phyloP scores from a whole-genome alignment of 257 asterid genomes.

The Solanum chmielewskii region DNA sequence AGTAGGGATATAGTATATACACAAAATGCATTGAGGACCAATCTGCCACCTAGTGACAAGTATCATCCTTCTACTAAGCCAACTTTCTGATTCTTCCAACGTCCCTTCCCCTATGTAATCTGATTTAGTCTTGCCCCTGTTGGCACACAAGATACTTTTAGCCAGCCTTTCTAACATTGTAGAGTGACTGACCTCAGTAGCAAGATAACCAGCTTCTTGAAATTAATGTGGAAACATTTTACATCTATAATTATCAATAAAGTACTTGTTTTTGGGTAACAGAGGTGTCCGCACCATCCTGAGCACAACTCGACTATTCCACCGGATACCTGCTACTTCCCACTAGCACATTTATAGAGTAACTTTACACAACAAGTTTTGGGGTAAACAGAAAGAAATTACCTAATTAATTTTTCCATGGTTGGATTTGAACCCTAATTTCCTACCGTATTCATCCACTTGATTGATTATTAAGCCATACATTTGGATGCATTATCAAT shows the following conservation, averaged over 20 bases:
- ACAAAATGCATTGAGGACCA: not conserved
- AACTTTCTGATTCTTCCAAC: not conserved
- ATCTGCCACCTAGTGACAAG: not conserved
- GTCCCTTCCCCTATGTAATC: not conserved
- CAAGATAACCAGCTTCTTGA: not conserved
- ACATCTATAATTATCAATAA: not conserved
- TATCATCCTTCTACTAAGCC: not conserved
- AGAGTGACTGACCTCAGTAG: not conserved
- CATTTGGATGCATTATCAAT: not conserved
- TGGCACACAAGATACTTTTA: not conserved
- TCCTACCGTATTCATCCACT: not conserved
- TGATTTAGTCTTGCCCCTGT: not conserved
- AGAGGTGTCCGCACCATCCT: not conserved
- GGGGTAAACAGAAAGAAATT: not conserved
- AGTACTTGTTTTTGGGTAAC: not conserved
- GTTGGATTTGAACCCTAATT: not conserved
- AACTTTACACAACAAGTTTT: not conserved
- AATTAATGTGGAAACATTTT: not conserved
- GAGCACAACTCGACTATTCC: not conserved
- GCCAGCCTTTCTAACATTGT: not conserved
- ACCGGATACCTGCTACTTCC: not conserved
- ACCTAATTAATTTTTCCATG: not conserved
- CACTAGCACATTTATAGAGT: not conserved
- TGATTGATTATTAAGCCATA: not conserved
- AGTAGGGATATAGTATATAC: not conserved